A percentile compares a stretch with the other conserved stretches of the same genome.
Evolutionary conservation across 495 filamentous ascomycete genomes (phyloP).

Genomic region (Schizothecium vesticola): DNA sequence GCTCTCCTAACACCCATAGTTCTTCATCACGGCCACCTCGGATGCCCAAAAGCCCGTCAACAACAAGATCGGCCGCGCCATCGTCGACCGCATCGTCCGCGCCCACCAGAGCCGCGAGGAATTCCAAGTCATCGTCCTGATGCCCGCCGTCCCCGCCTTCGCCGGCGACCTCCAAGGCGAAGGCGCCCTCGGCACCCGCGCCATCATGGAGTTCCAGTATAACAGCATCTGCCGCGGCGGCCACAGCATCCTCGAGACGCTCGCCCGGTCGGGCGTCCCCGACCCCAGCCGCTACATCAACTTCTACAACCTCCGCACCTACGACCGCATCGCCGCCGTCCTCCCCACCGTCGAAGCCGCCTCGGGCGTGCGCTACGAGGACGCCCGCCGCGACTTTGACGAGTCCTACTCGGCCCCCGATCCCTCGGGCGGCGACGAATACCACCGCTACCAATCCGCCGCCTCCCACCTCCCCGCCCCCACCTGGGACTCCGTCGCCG

Average conservation of each 20-base stretch:
- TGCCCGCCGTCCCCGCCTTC: conserved; percentile 85
- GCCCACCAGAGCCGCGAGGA: conserved; percentile 65
- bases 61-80: conserved; percentile 83
- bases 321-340: conserved; percentile 74
- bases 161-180: conserved; percentile 81
- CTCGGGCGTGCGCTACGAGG: conserved; percentile 69
- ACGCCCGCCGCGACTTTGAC: conserved; percentile 63
- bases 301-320: conserved; percentile 93
- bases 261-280: conserved; percentile 66
- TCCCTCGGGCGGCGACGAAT: conserved; percentile 12
- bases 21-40: conserved; percentile 90
- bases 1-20: conserved; percentile 31
- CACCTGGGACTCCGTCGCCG: conserved; percentile 70
- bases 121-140: conserved; percentile 80
- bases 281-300: conserved; percentile 71
- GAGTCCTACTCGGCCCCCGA: conserved; percentile 35
- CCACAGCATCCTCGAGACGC: conserved; percentile 75
- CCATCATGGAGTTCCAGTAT: conserved; percentile 89
- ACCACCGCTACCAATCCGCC: conserved; percentile 61
- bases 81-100: conserved; percentile 80
- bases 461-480: conserved; percentile 48
- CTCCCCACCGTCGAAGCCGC: conserved; percentile 60
- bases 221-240: conserved; percentile 82
- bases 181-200: conserved; percentile 74
- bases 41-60: conserved; percentile 70